phyloP scores from a whole-genome alignment of 2,329 filamentous ascomycete genomes.

The Colletotrichum liaoningense region DNA sequence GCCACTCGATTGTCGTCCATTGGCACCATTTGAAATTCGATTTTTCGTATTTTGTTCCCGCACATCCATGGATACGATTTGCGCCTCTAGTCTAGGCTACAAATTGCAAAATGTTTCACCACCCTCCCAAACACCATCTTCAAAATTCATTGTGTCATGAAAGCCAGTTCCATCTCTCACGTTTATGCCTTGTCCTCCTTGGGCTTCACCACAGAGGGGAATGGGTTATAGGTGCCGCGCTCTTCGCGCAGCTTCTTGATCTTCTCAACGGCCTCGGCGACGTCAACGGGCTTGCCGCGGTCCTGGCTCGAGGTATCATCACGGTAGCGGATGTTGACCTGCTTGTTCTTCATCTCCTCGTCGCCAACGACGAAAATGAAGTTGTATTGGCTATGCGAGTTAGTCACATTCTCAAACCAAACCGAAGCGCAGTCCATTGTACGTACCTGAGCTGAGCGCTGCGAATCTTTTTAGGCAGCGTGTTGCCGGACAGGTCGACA shows the following conservation, averaged over 20 bases:
- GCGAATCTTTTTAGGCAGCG: constrained; percentile 90
- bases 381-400: constrained; percentile 32
- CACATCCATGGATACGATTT: neutral
- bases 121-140: constrained; percentile 11
- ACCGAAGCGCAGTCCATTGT: constrained; percentile 41
- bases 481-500: constrained; percentile 79
- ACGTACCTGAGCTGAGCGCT: constrained; percentile 82
- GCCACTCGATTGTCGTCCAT: neutral
- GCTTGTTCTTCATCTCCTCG: constrained; percentile 68
- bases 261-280: constrained; percentile 68
- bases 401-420: constrained; percentile 19
- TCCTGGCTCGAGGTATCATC: constrained; percentile 72
- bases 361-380: constrained; percentile 66
- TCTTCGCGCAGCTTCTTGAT: constrained; percentile 63
- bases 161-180: constrained; percentile 1
- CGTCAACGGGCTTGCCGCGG: constrained; percentile 67
- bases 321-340: constrained; percentile 73
- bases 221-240: constrained; percentile 51
- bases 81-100: neutral
- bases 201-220: constrained; percentile 40
- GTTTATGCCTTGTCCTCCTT: constrained; percentile 38
- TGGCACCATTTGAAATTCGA: neutral
- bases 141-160: neutral
- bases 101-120: neutral
- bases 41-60: neutral